These are phyloP conservation scores for Cyberlindnera meyerae DNA, from an alignment of 805 yeast species.

Conservation along the genomic window DNA sequence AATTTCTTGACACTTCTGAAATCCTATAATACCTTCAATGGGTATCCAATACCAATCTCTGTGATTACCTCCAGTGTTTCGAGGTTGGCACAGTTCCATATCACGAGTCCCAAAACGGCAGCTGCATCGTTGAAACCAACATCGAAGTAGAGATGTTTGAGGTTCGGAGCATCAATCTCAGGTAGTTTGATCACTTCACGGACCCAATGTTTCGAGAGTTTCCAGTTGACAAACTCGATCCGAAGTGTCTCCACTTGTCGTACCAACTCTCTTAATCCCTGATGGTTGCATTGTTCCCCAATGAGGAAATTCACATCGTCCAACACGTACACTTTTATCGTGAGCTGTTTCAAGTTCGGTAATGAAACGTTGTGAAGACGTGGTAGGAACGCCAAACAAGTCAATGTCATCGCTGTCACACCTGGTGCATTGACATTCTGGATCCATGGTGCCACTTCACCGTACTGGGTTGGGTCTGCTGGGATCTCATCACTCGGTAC, in stretches of 20 bases:
- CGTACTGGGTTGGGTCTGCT: neutral
- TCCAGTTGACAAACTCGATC: neutral
- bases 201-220: too few relatives aligned
- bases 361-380: neutral
- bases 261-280: too few relatives aligned
- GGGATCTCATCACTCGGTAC: neutral
- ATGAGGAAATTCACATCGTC: neutral
- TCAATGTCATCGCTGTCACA: neutral
- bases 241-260: neutral
- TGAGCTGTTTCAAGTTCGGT: neutral
- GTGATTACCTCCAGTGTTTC: constrained; percentile 1
- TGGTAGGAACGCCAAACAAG: neutral
- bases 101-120: neutral
- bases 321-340: neutral
- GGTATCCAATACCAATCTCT: neutral
- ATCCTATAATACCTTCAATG: neutral
- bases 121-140: neutral
- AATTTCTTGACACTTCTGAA: neutral
- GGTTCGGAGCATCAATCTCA: neutral
- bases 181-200: neutral
- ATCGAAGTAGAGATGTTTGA: neutral
- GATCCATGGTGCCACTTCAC: neutral
- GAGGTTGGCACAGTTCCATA: neutral
- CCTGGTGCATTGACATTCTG: neutral
- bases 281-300: neutral